Base-by-base conservation (phyloP, 2,329 filamentous ascomycete genomes). In the Aspergillus hiratsukae region DNA sequence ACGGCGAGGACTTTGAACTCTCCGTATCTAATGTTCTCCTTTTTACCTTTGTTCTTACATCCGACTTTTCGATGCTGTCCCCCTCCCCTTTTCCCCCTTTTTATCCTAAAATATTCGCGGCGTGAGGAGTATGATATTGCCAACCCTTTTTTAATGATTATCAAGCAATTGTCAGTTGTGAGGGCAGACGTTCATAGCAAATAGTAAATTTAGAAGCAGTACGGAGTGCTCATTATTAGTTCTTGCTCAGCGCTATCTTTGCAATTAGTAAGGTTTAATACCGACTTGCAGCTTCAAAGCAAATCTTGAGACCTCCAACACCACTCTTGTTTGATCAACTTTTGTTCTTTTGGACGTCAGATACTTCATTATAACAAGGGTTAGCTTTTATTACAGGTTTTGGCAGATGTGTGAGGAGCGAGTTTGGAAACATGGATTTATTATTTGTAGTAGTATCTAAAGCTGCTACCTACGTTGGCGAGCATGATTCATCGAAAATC, bases 51-150 rank as follows among this genome's bases (percentile, higher is more conserved):
- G 28, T 48, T 57, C 43, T 48, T 51, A 49, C 37, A 51, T 40
- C 48, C 19, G 10, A 51, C 14, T 37, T 37, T 37, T 37, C 31
- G 14, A 7, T 17, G 31, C 52, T 40, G 43, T 48, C 55, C 53
- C 41, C 51, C 59, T 58, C 52, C 50, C 51, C 54, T 57, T 56
- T 62, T 51, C 59, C 58, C 49, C 56, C 59, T 59, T 58, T 57
- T 64, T 58, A 49, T 60, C 61, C n/a, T 56, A 59, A 58, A 57
- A 59, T 52, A 54, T 51, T 55, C 54, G 60, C 51, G 61, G 61
- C 60, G 61, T 49, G 61, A 58, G 59, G 61, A 60, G 60, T 62
- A 62, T 54, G 58, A 53, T 58, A 57, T 58, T 23, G 56, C 55
- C 54, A 61, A 58, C 55, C 40, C 41, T 57, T 23, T 49, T 49